phyloP scores from a whole-genome alignment of 1,284 basidiomycete genomes.

The Phlebopus sp. region DNA sequence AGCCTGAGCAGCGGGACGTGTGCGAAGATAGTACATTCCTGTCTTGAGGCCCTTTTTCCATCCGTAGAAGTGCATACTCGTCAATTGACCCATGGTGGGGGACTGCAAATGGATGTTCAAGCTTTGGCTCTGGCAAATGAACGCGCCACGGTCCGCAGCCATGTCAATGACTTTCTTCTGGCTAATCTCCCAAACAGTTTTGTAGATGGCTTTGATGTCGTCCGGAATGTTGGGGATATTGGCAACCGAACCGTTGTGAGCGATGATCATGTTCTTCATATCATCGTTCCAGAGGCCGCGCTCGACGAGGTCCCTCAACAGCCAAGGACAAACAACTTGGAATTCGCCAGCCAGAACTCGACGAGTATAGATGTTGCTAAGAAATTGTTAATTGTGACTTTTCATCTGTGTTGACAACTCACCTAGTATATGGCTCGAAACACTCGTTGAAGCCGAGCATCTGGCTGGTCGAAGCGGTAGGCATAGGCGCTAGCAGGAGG shows the following conservation, averaged over 20 bases:
- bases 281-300: constrained; percentile 95
- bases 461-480: constrained; percentile 97
- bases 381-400: constrained; percentile 7
- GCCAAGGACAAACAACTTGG: constrained; percentile 99
- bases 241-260: constrained; percentile 94
- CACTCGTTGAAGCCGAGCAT: constrained; percentile 99
- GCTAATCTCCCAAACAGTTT: constrained; percentile 99
- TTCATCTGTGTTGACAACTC: constrained; percentile 16
- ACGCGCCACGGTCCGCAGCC: constrained; percentile 97
- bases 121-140: constrained; percentile 93
- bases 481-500: constrained; percentile 95
- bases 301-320: constrained; percentile 95
- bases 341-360: constrained; percentile 99
- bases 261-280: constrained; percentile 99
- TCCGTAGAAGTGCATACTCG: constrained; percentile 99
- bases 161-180: constrained; percentile 99
- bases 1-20: constrained; percentile 90
- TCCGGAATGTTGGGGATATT: constrained; percentile 85
- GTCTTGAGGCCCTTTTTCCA: constrained; percentile 99
- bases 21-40: constrained; percentile 96
- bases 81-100: constrained; percentile 92
- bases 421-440: constrained; percentile 96
- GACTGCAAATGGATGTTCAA: constrained; percentile 93
- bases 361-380: constrained; percentile 96
- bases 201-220: constrained; percentile 94